Evolutionary conservation across 2,329 filamentous ascomycete genomes (phyloP), one percentile per base, ranked within the genome.

Genomic region (Elsinoe perseae): DNA sequence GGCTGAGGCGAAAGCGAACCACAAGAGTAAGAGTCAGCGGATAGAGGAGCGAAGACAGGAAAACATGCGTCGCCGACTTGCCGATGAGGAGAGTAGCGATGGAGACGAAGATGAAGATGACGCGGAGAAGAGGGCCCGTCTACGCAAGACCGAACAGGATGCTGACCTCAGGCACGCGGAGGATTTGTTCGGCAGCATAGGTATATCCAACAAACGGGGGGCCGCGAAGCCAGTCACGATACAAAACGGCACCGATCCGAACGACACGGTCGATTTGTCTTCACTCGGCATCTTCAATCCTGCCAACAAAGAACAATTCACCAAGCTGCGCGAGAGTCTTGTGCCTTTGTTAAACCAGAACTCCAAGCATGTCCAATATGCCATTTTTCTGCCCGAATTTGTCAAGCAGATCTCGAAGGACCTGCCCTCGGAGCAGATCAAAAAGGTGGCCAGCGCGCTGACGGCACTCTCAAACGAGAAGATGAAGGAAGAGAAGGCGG

Each of bases 401-500:
- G 74, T 81, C 61, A 95, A 95, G 78, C 84, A 89, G 67, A 80
- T 97, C 43, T 82, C 85, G 65, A 91, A 90, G 74, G 91, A 95
- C 25, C 74, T 98, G 63, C 84, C 87, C 12, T 95, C 89, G 69
- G 86, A 93, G 57, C 90, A 97, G 75, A 91, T 97, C 74, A 96
- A 97, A 82, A 97, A 97, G 80, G 82, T 95, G 62, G 83, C 89
- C 10, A 95, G 87, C 71, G 80, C 82, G 4, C 74, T 98, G 66
- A 95, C 91, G n/a, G 86, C 90, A 4, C 80, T 95, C 57, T 82
- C 89, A 69, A 98, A 98, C 70, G 93, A 97, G 81, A 96, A 95
- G 80, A 86, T 97, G 86, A 95, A 90, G 78, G 91, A 96, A 72
- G 93, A 98, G 80, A 96, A 97, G 80, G 84, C 86, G 3, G 83